phyloP scores from a whole-genome alignment of 129 eudicot species.

The Helianthus tuberosus region DNA sequence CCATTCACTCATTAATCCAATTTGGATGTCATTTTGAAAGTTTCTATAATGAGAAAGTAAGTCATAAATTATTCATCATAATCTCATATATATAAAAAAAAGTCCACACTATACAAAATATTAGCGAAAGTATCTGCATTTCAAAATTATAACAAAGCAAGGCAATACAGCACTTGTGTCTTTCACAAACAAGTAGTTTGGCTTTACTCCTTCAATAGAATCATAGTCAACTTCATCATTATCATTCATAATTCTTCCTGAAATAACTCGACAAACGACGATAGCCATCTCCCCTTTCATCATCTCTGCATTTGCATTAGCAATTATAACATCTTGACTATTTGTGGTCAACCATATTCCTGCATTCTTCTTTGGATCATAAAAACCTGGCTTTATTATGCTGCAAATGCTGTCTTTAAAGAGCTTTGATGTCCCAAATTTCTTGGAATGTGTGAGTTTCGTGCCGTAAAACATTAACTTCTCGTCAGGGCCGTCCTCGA shows the following conservation, averaged over 20 bases:
- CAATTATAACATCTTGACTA: constrained; percentile 34
- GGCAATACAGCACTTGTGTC: constrained; percentile 52
- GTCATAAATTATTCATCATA: background rate
- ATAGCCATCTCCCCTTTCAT: constrained; percentile 42
- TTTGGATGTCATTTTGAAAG: no score
- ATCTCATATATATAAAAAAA: background rate
- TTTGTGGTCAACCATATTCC: constrained; percentile 46
- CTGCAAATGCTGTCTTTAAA: constrained; percentile 43
- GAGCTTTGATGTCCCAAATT: constrained; percentile 25
- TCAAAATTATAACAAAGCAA: constrained; percentile 47
- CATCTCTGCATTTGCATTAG: constrained; percentile 23
- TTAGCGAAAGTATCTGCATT: constrained; percentile 23
- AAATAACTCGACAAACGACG: constrained; percentile 45
- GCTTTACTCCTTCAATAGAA: constrained; percentile 30
- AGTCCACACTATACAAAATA: background rate
- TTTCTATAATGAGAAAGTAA: background rate
- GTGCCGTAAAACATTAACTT: constrained; percentile 47
- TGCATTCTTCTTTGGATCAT: constrained; percentile 23
- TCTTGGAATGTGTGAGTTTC: constrained; percentile 30
- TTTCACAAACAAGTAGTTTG: constrained; percentile 39
- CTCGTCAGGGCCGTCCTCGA: no score
- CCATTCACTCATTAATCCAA: no score
- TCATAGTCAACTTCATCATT: constrained; percentile 43
- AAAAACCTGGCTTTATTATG: constrained; percentile 35
- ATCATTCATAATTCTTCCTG: constrained; percentile 41